These are phyloP conservation scores for Fusarium camptoceras DNA, from an alignment of 2,329 filamentous ascomycete genomes.

Conservation along the genomic window DNA sequence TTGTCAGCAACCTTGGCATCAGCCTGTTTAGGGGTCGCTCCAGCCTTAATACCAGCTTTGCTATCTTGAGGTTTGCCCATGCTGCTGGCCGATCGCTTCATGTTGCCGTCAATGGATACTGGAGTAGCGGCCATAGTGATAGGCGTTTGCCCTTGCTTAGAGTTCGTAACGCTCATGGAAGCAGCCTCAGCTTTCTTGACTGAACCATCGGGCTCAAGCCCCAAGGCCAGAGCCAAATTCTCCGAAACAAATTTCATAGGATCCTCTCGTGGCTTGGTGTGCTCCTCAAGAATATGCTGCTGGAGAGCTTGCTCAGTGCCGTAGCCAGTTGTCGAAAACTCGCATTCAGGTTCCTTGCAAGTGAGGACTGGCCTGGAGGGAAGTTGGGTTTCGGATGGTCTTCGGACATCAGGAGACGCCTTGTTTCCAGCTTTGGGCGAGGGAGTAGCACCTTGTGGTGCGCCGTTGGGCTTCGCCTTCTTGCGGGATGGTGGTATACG, in stretches of 20 bases:
- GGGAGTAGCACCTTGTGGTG: constrained; percentile 55
- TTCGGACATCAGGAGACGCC: constrained; percentile 59
- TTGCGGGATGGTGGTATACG: constrained; percentile 69
- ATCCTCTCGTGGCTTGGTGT: constrained; percentile 66
- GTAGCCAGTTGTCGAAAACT: constrained; percentile 62
- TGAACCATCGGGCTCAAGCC: constrained; percentile 64
- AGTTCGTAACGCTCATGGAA: constrained; percentile 56
- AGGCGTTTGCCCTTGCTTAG: constrained; percentile 63
- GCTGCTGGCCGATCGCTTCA: constrained; percentile 63
- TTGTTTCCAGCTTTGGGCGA: constrained; percentile 63
- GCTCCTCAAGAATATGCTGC: constrained; percentile 68
- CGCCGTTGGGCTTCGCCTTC: constrained; percentile 62
- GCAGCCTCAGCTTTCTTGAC: constrained; percentile 52
- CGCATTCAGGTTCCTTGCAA: constrained; percentile 68
- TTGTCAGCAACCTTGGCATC: constrained; percentile 48
- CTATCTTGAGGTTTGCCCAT: constrained; percentile 56
- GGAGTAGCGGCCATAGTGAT: constrained; percentile 59
- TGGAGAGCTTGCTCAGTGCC: constrained; percentile 65
- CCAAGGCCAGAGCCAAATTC: constrained; percentile 61
- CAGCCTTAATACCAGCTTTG: constrained; percentile 49
- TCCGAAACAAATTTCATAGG: constrained; percentile 66
- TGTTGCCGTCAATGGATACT: constrained; percentile 63
- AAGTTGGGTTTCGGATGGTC: constrained; percentile 46
- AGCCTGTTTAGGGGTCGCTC: constrained; percentile 45
- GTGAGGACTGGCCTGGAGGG: constrained; percentile 58